Evolutionary conservation across 73 alveolate genomes (phyloP).

Genomic region (Symbiodinium natans): DNA sequence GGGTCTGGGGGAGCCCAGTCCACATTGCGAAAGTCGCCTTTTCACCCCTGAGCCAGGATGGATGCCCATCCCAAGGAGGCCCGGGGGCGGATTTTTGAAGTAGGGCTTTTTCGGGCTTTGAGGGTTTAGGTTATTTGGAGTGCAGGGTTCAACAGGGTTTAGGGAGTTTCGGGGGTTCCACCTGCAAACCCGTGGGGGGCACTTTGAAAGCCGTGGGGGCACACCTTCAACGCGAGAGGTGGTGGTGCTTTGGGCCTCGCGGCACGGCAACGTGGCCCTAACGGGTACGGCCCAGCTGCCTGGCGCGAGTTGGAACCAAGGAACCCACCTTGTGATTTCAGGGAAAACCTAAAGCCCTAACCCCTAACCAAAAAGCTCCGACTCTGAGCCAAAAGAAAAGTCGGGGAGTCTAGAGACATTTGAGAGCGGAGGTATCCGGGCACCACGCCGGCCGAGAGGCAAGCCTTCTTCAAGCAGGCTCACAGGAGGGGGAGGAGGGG

Average conservation of each 20-base stretch:
- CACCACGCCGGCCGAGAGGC: constrained; percentile 72
- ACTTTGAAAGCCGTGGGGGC: too few relatives aligned
- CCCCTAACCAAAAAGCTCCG: too few relatives aligned
- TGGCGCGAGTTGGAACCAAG: too few relatives aligned
- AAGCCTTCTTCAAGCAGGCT: constrained; percentile 55
- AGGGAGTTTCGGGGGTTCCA: background rate
- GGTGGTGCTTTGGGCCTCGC: constrained; percentile 76
- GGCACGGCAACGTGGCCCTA: background rate
- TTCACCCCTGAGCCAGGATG: background rate
- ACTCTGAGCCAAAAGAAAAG: too few relatives aligned
- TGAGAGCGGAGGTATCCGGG: constrained; percentile 24
- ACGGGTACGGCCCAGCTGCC: constrained; percentile 18
- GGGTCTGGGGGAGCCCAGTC: too few relatives aligned
- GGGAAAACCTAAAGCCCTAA: background rate
- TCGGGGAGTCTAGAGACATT: too few relatives aligned
- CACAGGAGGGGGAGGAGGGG: too few relatives aligned
- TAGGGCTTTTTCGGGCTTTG: background rate
- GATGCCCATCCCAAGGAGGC: constrained; percentile 43
- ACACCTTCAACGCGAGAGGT: background rate
- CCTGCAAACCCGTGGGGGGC: too few relatives aligned
- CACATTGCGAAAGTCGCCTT: too few relatives aligned
- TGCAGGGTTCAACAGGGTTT: background rate
- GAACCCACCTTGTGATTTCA: too few relatives aligned
- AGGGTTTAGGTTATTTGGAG: background rate
- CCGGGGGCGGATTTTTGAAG: background rate